Conservation (phyloP, 2,329 filamentous ascomycete genomes). For the Pseudonectria foliicola region DNA sequence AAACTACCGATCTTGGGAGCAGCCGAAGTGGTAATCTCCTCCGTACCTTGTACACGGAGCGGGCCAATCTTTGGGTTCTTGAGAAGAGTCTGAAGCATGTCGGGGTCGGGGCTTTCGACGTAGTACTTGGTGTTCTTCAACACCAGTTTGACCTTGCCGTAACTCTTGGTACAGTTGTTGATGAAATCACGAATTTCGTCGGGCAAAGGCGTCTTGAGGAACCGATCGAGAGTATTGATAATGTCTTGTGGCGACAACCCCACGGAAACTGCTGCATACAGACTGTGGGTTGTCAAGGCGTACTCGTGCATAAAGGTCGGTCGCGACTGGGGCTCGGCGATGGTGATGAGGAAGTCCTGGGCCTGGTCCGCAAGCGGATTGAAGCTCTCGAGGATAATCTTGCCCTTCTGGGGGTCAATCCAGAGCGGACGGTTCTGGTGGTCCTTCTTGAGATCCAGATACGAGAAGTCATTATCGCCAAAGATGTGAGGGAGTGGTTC, state of each 20-base stretch:
- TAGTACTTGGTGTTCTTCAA: conserved; percentile 92
- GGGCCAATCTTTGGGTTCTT: conserved; percentile 76
- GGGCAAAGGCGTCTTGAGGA: conserved; percentile 83
- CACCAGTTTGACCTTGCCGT: conserved; percentile 92
- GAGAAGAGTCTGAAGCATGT: conserved; percentile 79
- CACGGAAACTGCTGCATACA: conserved; percentile 93
- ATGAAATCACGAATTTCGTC: conserved; percentile 76
- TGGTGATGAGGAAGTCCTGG: conserved; percentile 91
- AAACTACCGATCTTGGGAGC: conserved; percentile 82
- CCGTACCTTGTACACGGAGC: conserved; percentile 64
- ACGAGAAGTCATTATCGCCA: conserved; percentile 65
- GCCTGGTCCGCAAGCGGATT: conserved; percentile 79
- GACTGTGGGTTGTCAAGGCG: conserved; percentile 79
- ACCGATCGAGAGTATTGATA: conserved; percentile 76
- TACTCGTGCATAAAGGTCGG: conserved; percentile 93
- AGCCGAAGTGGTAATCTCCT: conserved; percentile 69
- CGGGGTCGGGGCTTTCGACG: conserved; percentile 83
- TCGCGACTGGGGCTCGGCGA: conserved; percentile 86
- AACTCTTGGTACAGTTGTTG: conserved; percentile 72
- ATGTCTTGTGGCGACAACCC: conserved; percentile 88
- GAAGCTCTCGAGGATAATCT: conserved; percentile 91
- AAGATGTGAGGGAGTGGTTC: conserved; percentile 42
- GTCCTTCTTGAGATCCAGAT: conserved; percentile 76
- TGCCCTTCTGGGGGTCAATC: conserved; percentile 82
- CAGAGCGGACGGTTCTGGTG: conserved; percentile 85